Conservation (phyloP, 768 basidiomycete genomes). For the Pilatotrama ljubarskyi region DNA sequence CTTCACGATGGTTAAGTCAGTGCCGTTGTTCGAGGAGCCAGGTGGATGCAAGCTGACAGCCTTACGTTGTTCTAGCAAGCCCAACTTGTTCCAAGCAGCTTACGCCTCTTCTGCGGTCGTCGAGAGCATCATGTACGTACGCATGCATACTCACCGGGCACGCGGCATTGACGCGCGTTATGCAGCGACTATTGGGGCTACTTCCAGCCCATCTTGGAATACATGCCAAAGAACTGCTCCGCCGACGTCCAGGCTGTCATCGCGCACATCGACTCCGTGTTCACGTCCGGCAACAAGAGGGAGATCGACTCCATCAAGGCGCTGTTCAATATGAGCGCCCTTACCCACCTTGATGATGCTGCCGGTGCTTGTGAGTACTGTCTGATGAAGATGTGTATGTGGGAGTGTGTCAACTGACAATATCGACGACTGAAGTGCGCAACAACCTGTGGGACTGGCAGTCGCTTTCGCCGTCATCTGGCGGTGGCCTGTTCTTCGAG, state of each 20-base stretch:
- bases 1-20: conserved; percentile 70
- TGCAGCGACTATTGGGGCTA: conserved; percentile 65
- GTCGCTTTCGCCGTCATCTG: conserved; percentile 49
- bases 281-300: conserved; percentile 42
- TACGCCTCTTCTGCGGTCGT: conserved; percentile 70
- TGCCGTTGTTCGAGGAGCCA: neutral
- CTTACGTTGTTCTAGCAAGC: conserved; percentile 43
- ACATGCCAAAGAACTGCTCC: conserved; percentile 75
- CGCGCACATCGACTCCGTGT: conserved; percentile 58
- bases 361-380: conserved; percentile 50
- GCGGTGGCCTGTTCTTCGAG: conserved; percentile 49
- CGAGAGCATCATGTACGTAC: conserved; percentile 49
- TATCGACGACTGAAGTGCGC: conserved; percentile 28
- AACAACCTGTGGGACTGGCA: conserved; percentile 73
- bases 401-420: neutral
- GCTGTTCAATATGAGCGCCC: conserved; percentile 56
- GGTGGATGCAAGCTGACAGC: neutral
- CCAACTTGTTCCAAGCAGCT: conserved; percentile 60
- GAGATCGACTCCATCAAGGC: conserved; percentile 58
- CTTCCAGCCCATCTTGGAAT: conserved; percentile 66
- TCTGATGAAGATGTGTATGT: neutral
- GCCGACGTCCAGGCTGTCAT: conserved; percentile 68
- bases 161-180: neutral
- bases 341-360: conserved; percentile 62
- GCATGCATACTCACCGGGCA: neutral